Conservation (phyloP, 768 basidiomycete genomes). For the Ramaria sp. region DNA sequence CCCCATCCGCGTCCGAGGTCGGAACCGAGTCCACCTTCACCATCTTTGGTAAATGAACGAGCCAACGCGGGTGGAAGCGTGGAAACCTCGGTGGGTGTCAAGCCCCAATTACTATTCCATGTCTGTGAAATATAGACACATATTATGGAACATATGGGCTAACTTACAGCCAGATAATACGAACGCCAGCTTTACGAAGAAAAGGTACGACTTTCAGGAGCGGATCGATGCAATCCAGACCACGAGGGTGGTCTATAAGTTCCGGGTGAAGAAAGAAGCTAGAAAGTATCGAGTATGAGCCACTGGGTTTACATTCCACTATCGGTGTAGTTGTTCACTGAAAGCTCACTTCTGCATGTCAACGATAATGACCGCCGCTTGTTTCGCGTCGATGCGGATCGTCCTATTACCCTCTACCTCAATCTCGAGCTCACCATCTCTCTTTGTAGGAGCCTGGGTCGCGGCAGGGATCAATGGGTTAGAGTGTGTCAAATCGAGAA, state of each 20-base stretch:
- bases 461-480: slow-evolving; percentile 21
- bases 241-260: slow-evolving; percentile 41
- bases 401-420: slow-evolving; percentile 40
- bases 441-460: slow-evolving; percentile 19
- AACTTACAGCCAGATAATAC: slow-evolving; percentile 53
- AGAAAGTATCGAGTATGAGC: not conserved
- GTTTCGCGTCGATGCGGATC: slow-evolving; percentile 38
- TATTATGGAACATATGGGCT: not conserved
- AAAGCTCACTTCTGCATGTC: slow-evolving; percentile 62
- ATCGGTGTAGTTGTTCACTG: too few relatives aligned
- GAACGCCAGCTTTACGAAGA: slow-evolving; percentile 38
- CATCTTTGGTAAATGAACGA: slow-evolving; percentile 43
- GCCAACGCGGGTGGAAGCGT: slow-evolving; percentile 51
- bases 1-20: slow-evolving; percentile 45
- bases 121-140: not conserved
- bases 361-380: slow-evolving; percentile 49
- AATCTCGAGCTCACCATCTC: slow-evolving; percentile 38
- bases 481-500: slow-evolving; percentile 49
- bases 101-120: slow-evolving; percentile 50
- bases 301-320: too few relatives aligned
- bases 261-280: slow-evolving; percentile 61
- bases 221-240: slow-evolving; percentile 47
- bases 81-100: slow-evolving; percentile 51
- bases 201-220: slow-evolving; percentile 37
- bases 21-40: slow-evolving; percentile 39